phyloP scores from a whole-genome alignment of 2,329 filamentous ascomycete genomes.

The Sclerotinia subarctica region DNA sequence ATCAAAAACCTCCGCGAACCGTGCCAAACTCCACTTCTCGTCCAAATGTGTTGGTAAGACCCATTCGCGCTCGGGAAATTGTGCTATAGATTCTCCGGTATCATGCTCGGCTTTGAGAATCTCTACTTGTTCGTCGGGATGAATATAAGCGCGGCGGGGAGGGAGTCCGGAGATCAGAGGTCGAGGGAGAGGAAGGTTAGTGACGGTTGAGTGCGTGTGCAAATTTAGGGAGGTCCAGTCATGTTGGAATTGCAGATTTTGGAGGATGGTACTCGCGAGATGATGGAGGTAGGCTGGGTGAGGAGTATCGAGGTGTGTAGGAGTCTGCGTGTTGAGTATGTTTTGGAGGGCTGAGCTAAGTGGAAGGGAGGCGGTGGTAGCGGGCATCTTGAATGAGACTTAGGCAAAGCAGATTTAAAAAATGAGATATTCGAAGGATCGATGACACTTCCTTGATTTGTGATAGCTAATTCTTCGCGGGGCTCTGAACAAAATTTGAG shows the following conservation, averaged over 20 bases:
- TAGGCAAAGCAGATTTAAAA: not conserved
- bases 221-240: conserved; percentile 64
- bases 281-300: conserved; percentile 41
- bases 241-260: conserved; percentile 73
- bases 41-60: conserved; percentile 69
- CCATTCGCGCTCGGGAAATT: conserved; percentile 66
- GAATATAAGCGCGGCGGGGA: conserved; percentile 69
- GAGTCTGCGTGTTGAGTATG: conserved; percentile 31
- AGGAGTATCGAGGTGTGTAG: conserved; percentile 27
- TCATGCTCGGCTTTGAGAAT: conserved; percentile 60
- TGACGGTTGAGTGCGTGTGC: conserved; percentile 47
- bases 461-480: conserved; percentile 3
- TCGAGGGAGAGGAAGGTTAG: conserved; percentile 48
- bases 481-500: conserved; percentile 1
- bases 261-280: conserved; percentile 59
- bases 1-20: conserved; percentile 70
- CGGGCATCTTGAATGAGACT: conserved; percentile 23
- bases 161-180: conserved; percentile 71
- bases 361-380: conserved; percentile 24
- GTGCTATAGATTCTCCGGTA: conserved; percentile 45
- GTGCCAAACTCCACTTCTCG: conserved; percentile 67
- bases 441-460: conserved; percentile 5
- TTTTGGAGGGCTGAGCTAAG: conserved; percentile 29
- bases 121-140: conserved; percentile 78
- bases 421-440: not conserved